Base-by-base conservation (phyloP, 2,329 filamentous ascomycete genomes). In the Cephalotrichum gorgonifer region DNA sequence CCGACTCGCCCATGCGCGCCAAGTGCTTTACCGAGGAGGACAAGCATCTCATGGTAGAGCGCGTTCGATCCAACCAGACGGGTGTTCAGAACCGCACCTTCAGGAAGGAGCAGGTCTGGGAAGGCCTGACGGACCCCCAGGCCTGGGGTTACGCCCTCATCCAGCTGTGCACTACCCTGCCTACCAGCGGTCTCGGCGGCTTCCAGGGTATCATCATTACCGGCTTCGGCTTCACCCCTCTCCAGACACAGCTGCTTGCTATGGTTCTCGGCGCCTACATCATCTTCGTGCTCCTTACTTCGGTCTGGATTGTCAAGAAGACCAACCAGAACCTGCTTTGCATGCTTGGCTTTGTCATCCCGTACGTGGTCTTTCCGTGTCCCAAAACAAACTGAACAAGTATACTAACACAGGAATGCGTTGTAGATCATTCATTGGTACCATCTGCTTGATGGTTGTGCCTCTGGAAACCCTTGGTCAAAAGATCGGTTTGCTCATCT, bases 241-340 rank as follows among this genome's bases (percentile, higher is more conserved):
- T 88, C 6, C 67, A 89, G 62, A 87, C 85, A 0, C 85, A 88
- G 64, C 68, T 90, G 2, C 67, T 90, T 23, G 76, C 83, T 35
- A 88, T 89, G 82, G 85, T 88, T 0, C 69, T 87, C 1, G 85
- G 85, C 5, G 78, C 76, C 35, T 85, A 85, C 55, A 88, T 88
- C 56, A 86, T 89, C 52, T 69, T 83, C 44, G 76, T 88, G 4
- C 69, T 89, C 1, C 66, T 88, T 25, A 68, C 69, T 1, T 85
- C 83, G 0, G 75, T 79, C 0, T 88, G 75, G 74, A 58, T 88
- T 4, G 81, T 83, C 14, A 83, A 81, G 65, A 83, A 76, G 62
- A 83, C 74, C 1, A 66, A 71, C n/a, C 84, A 88, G 63, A 89
- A 86, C 55, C 62, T 84, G 15, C 56, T 84, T 17, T 70, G 80